Evolutionary conservation across 768 basidiomycete species (phyloP), one percentile per base, ranked within the genome.

Genomic region (Pholiota molesta): DNA sequence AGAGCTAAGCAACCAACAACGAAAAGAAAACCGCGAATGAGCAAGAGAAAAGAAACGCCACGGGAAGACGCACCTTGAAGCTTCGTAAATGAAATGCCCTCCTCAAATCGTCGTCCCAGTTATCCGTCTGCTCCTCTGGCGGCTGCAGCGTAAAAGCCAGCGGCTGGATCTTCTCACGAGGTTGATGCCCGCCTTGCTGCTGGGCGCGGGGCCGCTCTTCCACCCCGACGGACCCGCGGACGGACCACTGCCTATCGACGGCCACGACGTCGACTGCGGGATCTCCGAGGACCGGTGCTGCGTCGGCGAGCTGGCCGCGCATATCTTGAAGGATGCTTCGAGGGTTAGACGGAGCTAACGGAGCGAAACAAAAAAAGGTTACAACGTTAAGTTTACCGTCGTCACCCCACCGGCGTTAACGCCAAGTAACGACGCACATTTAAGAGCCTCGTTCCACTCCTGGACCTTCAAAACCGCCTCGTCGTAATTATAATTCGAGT

Each of bases 71-170:
- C 37, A 83, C 83, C 88, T 78, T 90, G 91, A 31, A 96, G 73
- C 74, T 95, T 97, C 8, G 89, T 86, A 57, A 93, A 85, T 0
- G 94, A 94, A 35, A 95, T 95, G 1, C 91, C 94, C 66, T 94
- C 94, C 71, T 95, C 94, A 66, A 99, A 71, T 99, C 97, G 65
- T 95, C 94, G 69, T 99, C 97, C 97, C 97, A 99, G 65, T 95
- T 97, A 72, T 97, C 95, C 1, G 89, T 91, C 72, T 93, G 91
- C 65, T 94, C 90, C 77, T 95, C 91, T 17, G 90, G 90, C 23
- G 85, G 83, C 61, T 87, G 89, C 23, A 92, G 75, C 16, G 81
- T 84, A 65, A 90, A 88, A 4, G 85, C 83, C 57, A 86, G 76
- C 4, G 91, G 90, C 54, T 90, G 80, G 44, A 83, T 82, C 73